These are phyloP conservation scores for Monosporozyma servazzii DNA, from an alignment of 805 yeast species.

Conservation along the genomic window DNA sequence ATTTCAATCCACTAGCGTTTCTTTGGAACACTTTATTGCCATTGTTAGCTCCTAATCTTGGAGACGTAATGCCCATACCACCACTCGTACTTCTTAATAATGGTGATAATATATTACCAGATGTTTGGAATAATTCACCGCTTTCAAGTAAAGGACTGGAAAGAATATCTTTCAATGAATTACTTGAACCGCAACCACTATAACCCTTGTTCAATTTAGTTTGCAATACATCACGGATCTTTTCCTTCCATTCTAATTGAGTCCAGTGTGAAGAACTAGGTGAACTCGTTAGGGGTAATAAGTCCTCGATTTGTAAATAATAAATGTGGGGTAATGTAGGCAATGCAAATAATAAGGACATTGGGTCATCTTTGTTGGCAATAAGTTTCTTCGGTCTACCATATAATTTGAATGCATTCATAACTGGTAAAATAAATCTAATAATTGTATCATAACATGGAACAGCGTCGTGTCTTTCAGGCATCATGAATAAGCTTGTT, in stretches of 20 bases:
- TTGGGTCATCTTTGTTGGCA: conserved; percentile 45
- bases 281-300: conserved; percentile 34
- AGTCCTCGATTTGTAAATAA: conserved; percentile 52
- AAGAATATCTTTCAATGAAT: conserved; percentile 54
- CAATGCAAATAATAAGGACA: conserved; percentile 57
- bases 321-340: conserved; percentile 66
- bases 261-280: conserved; percentile 42
- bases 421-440: conserved; percentile 56
- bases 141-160: conserved; percentile 39
- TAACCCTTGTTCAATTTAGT: conserved; percentile 51
- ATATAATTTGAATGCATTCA: conserved; percentile 61
- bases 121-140: conserved; percentile 23
- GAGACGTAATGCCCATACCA: background rate
- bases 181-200: conserved; percentile 65
- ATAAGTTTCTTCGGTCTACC: conserved; percentile 63
- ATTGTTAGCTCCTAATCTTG: background rate
- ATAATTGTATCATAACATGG: conserved; percentile 65
- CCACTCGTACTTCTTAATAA: conserved; percentile 2
- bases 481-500: conserved; percentile 46
- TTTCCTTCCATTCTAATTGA: conserved; percentile 47
- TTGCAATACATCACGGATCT: conserved; percentile 47
- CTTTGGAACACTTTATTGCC: background rate
- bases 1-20: background rate
- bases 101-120: conserved; percentile 4
- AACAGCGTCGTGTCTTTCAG: conserved; percentile 65